These are phyloP conservation scores for Aspergillus ustus DNA, from an alignment of 2,329 filamentous ascomycete species.

Conservation along the genomic window DNA sequence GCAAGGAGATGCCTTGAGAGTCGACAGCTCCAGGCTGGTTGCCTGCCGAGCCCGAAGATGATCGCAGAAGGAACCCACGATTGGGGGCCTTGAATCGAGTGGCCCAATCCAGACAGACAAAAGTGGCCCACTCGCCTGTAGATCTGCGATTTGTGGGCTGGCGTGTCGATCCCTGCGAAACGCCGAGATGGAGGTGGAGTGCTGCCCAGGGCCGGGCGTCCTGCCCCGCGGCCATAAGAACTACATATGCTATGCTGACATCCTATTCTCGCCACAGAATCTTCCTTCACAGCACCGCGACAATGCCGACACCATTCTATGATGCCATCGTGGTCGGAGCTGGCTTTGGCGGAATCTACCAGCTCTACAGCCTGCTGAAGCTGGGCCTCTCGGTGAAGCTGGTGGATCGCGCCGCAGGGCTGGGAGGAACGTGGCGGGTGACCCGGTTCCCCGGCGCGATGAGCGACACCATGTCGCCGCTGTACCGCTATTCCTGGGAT, in stretches of 20 bases:
- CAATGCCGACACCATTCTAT: constrained; percentile 4
- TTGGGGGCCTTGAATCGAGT: too few species aligned
- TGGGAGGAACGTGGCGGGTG: constrained; percentile 56
- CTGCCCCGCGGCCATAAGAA: too few species aligned
- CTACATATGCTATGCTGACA: neutral
- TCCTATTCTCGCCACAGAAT: neutral
- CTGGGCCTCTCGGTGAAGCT: constrained; percentile 33
- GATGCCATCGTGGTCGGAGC: constrained; percentile 28
- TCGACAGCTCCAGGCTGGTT: too few species aligned
- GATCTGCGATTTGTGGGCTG: too few species aligned
- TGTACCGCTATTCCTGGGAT: constrained; percentile 42
- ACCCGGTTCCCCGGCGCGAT: constrained; percentile 55
- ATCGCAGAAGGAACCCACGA: too few species aligned
- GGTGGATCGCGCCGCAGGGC: constrained; percentile 18
- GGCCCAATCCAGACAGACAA: too few species aligned
- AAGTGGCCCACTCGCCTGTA: too few species aligned
- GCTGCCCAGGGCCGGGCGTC: too few species aligned
- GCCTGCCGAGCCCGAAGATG: too few species aligned
- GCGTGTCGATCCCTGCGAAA: too few species aligned
- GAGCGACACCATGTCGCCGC: constrained; percentile 53
- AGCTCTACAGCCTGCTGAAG: constrained; percentile 47
- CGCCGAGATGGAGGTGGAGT: too few species aligned
- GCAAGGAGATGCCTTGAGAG: too few species aligned
- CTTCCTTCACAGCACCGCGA: neutral
- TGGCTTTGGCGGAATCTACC: constrained; percentile 39